Percentiles rank a stretch among this genome's conserved stretches.
phyloP scores from a whole-genome alignment of 768 basidiomycete genomes.

The Tylopilus felleus region DNA sequence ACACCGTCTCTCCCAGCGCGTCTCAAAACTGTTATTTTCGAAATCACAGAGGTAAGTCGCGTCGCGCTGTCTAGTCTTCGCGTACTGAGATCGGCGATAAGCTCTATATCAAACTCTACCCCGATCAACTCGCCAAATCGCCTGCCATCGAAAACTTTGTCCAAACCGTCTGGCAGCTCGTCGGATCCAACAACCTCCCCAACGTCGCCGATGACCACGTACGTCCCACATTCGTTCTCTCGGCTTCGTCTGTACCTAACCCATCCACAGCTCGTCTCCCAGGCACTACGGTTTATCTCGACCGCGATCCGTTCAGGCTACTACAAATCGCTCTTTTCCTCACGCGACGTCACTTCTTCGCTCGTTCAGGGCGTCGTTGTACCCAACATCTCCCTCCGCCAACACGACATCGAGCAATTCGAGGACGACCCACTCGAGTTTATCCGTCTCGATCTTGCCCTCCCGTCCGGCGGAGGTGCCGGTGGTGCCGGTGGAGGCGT shows the following conservation, averaged over 20 bases:
- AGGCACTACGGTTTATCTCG: slow-evolving; percentile 87
- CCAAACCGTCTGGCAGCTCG: slow-evolving; percentile 83
- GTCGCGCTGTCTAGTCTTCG: neutral
- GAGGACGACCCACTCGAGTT: slow-evolving; percentile 97
- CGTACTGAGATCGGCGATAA: slow-evolving; percentile 23
- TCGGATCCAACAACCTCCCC: slow-evolving; percentile 66
- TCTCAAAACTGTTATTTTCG: slow-evolving; percentile 86
- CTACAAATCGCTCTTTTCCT: slow-evolving; percentile 77
- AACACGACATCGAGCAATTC: slow-evolving; percentile 91
- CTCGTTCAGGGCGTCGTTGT: slow-evolving; percentile 89
- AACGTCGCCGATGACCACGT: slow-evolving; percentile 73
- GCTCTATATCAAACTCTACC: slow-evolving; percentile 81
- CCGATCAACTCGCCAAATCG: slow-evolving; percentile 67
- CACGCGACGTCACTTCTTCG: slow-evolving; percentile 73
- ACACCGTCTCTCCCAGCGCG: slow-evolving; percentile 84
- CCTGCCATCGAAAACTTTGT: slow-evolving; percentile 72
- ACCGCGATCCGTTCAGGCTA: slow-evolving; percentile 87
- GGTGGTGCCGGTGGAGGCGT: slow-evolving; percentile 37
- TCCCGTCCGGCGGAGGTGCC: slow-evolving; percentile 44
- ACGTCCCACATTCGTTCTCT: slow-evolving; percentile 20
- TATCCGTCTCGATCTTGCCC: slow-evolving; percentile 80
- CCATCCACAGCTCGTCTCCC: slow-evolving; percentile 69
- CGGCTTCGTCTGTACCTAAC: neutral
- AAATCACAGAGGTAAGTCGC: slow-evolving; percentile 73
- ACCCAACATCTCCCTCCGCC: slow-evolving; percentile 86